Evolutionary conservation across 2,329 filamentous ascomycete genomes (phyloP).

Genomic region (Thermothelomyces thermophilus): DNA sequence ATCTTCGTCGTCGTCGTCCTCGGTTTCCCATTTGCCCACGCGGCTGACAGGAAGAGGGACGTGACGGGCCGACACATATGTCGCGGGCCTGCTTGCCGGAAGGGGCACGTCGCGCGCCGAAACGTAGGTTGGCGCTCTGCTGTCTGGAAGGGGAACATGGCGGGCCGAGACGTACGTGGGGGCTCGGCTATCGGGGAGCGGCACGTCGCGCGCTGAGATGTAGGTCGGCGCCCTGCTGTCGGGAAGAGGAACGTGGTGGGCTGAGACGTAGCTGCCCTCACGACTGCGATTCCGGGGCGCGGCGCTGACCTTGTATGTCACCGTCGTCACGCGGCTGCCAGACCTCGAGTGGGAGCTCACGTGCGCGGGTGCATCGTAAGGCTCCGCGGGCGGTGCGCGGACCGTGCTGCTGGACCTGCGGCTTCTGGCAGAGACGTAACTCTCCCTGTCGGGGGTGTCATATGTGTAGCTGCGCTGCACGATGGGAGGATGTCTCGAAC

Average conservation of each 20-base stretch:
- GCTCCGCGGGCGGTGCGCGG: conserved; percentile 23
- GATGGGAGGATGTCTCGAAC: conserved; percentile 26
- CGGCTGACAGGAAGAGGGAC: conserved; percentile 28
- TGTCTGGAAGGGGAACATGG: conserved; percentile 32
- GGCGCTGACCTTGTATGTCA: conserved; percentile 21
- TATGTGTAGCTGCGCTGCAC: conserved; percentile 30
- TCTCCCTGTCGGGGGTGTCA: conserved; percentile 34
- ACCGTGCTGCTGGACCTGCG: conserved; percentile 33
- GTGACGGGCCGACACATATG: conserved; percentile 8
- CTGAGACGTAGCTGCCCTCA: conserved; percentile 17
- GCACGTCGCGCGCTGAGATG: conserved; percentile 16
- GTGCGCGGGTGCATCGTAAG: no score
- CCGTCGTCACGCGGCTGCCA: conserved; percentile 25
- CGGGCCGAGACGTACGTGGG: conserved; percentile 7
- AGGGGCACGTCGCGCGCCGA: conserved; percentile 25
- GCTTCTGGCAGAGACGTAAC: conserved; percentile 40
- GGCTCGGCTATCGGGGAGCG: conserved; percentile 35
- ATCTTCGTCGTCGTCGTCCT: conserved; percentile 20
- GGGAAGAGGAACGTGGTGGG: conserved; percentile 30
- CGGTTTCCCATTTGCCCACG: conserved; percentile 28
- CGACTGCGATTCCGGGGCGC: conserved; percentile 18
- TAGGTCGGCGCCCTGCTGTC: conserved; percentile 31
- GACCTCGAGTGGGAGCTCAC: conserved; percentile 30
- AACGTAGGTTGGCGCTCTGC: conserved; percentile 27
- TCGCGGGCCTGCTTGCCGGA: conserved; percentile 32